Percentiles rank a stretch among this genome's conserved stretches.
These are phyloP conservation scores for Agaricus sinodeliciosus DNA, from an alignment of 768 basidiomycete genomes.

Conservation along the genomic window DNA sequence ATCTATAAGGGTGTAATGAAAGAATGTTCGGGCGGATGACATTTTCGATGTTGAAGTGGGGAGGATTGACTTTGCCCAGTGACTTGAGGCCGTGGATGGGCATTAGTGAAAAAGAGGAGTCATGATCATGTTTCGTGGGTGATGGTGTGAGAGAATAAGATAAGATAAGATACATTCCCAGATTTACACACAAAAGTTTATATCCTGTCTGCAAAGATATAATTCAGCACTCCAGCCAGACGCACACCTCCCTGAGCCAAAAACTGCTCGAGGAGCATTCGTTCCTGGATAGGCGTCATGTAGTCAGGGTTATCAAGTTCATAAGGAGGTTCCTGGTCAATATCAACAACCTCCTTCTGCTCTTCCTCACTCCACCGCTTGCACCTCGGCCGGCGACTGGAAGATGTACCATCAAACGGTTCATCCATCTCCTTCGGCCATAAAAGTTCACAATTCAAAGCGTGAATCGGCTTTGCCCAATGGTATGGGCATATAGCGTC, in stretches of 20 bases:
- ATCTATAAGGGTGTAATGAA: constrained; percentile 85
- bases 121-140: not conserved
- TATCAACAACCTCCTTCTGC: not conserved
- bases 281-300: constrained; percentile 55
- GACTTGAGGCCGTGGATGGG: constrained; percentile 53
- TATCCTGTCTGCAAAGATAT: constrained; percentile 38
- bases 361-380: constrained; percentile 1
- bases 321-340: constrained; percentile 27
- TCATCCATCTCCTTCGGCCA: constrained; percentile 70
- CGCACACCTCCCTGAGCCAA: constrained; percentile 80
- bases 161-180: too few species aligned
- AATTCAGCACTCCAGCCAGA: constrained; percentile 79
- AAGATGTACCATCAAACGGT: constrained; percentile 6
- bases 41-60: constrained; percentile 79
- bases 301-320: constrained; percentile 76
- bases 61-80: constrained; percentile 38
- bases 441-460: constrained; percentile 75
- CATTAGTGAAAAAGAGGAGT: constrained; percentile 30
- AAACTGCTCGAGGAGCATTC: constrained; percentile 74
- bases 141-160: constrained; percentile 14
- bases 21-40: constrained; percentile 95
- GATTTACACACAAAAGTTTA: too few species aligned
- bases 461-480: constrained; percentile 71
- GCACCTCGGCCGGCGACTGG: constrained; percentile 1
- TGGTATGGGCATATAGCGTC: constrained; percentile 61